These are phyloP conservation scores for Tritrichomonas musculus DNA, from an alignment of 208 protist species.

Conservation along the genomic window DNA sequence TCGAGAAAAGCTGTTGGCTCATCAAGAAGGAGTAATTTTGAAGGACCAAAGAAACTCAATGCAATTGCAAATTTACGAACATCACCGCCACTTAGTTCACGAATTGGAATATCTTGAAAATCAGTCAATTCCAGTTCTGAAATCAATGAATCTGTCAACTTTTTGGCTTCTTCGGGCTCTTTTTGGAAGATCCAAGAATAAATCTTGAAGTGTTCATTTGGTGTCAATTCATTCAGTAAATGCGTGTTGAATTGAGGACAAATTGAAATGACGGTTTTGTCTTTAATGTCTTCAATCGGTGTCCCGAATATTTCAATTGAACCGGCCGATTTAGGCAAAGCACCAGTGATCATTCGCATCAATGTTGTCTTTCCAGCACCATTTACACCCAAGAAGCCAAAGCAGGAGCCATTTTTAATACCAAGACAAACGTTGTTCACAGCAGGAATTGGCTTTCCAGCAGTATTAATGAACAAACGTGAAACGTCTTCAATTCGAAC, in stretches of 20 bases:
- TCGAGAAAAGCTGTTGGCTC: background rate
- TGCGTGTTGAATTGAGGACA: constrained; percentile 28
- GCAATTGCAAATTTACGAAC: background rate
- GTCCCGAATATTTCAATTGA: background rate
- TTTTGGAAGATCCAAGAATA: background rate
- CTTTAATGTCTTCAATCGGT: background rate
- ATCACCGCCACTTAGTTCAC: background rate
- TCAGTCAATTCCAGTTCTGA: background rate
- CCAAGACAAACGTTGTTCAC: background rate
- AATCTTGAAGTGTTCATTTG: background rate
- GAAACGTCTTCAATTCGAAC: background rate
- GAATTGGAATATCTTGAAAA: background rate
- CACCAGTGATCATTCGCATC: constrained; percentile 35
- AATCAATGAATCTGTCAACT: background rate
- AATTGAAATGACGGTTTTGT: background rate
- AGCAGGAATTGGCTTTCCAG: background rate
- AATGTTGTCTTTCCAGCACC: constrained; percentile 43
- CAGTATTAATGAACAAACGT: background rate
- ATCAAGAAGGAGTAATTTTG: background rate
- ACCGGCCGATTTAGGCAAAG: constrained; percentile 22
- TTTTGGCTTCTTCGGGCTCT: background rate
- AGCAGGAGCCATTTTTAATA: background rate
- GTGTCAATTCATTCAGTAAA: background rate
- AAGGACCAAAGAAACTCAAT: background rate
- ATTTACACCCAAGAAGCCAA: constrained; percentile 35